phyloP scores from a whole-genome alignment of 345 rosid genomes.

The Nephelium lappaceum region DNA sequence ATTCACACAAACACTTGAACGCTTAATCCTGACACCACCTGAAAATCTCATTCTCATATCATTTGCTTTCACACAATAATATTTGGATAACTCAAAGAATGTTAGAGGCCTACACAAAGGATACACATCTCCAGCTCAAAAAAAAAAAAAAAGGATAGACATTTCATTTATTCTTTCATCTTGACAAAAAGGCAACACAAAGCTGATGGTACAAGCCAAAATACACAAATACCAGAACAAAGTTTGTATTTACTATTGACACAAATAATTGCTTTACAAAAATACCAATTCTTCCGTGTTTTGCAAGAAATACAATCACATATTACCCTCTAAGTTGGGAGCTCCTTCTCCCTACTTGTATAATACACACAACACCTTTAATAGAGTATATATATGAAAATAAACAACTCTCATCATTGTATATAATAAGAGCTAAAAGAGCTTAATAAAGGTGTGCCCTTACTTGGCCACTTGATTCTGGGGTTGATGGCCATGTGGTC shows the following conservation, averaged over 20 bases:
- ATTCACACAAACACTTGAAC: too few relatives aligned
- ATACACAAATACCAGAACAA: constrained; percentile 12
- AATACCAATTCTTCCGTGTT: constrained; percentile 10
- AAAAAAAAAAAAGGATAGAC: too few relatives aligned
- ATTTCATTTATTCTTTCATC: too few relatives aligned
- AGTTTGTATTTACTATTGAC: constrained; percentile 25
- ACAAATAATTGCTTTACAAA: constrained; percentile 30
- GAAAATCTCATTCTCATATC: too few relatives aligned
- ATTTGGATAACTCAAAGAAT: too few relatives aligned
- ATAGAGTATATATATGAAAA: constrained; percentile 1
- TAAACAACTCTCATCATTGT: background rate
- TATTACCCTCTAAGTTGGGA: constrained; percentile 21
- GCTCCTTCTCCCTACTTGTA: constrained; percentile 18
- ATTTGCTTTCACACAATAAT: too few relatives aligned
- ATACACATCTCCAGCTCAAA: too few relatives aligned
- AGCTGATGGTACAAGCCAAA: background rate
- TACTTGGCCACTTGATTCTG: constrained; percentile 32
- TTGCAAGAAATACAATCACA: constrained; percentile 14
- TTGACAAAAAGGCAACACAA: too few relatives aligned
- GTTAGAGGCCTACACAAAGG: too few relatives aligned
- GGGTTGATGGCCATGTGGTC: constrained; percentile 38
- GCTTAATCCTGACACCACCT: too few relatives aligned
- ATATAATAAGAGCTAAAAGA: background rate
- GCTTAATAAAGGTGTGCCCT: background rate
- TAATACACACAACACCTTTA: constrained; percentile 1